Conservation (phyloP, 1,284 basidiomycete genomes). For the Moniliophthora roreri region DNA sequence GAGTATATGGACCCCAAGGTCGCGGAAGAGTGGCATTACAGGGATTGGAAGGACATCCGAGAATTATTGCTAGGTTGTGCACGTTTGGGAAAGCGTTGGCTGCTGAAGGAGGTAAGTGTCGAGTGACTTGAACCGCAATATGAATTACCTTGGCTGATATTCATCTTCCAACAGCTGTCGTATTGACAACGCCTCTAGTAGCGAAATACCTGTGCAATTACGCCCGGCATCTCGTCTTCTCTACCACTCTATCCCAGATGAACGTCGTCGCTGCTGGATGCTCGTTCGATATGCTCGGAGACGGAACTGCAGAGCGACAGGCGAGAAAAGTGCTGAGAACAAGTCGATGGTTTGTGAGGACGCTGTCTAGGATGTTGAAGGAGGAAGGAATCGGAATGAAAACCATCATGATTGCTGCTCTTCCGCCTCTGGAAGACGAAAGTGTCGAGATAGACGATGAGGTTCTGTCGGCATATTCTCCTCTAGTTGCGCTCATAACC, state of each 20-base stretch:
- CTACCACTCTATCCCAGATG: background rate
- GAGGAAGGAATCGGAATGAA: background rate
- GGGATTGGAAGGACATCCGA: background rate
- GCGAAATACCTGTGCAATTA: background rate
- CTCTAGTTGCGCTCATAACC: no score
- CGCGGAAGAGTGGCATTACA: slow-evolving; percentile 45
- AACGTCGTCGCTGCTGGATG: background rate
- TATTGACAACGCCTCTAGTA: background rate
- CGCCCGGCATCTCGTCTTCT: background rate
- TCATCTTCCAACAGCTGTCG: background rate
- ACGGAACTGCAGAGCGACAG: background rate
- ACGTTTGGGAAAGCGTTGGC: background rate
- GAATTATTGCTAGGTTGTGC: background rate
- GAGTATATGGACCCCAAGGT: slow-evolving; percentile 62
- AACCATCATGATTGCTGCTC: background rate
- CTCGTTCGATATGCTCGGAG: background rate
- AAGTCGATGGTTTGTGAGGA: background rate
- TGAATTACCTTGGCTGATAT: background rate
- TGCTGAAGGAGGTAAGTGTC: background rate
- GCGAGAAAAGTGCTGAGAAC: background rate
- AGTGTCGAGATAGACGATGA: no score
- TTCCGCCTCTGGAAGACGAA: no score
- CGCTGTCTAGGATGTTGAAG: background rate
- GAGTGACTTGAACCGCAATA: no score
- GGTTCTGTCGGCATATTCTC: no score